Evolutionary conservation across 2,329 filamentous ascomycete genomes (phyloP), one percentile per base, ranked within the genome.

Genomic region (Didymella pinodella): DNA sequence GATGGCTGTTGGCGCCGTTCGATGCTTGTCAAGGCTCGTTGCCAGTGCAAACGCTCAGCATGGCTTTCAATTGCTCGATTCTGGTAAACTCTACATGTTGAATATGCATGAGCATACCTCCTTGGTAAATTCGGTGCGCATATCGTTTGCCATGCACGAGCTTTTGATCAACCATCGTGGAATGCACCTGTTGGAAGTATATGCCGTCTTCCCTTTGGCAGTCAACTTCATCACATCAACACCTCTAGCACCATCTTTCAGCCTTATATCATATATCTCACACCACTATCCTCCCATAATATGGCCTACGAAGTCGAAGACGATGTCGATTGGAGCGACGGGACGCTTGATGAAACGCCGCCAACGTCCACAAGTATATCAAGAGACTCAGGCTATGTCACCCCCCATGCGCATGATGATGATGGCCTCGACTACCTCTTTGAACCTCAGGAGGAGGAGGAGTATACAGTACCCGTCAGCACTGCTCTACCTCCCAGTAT

Each of bases 311-410:
- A 51, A 7, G 43, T 59, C 34, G 68, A 71, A 46, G 68, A 71
- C 29, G 63, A 68, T 45, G 51, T 73, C 7, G 66, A 73, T 47
- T 71, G 68, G 67, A 67, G 67, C 31, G 68, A 71, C 26, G 58
- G 68, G 16, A 54, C 69, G 7, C 48, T 70, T 0, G 45, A 53
- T 11, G 46, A 59, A 31, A 22, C 45, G 5, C 28, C 48, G 12
- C 44, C 49, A 2, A 26, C 38, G 18, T 16, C 7, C 10, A 31
- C 34, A 7, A 36, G 40, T 4, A 5, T 45, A 7, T 25, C 26
- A 20, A 16, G 47, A n/a, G 11, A 20, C 12, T 44, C 38, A 16
- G 36, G 18, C 29, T 41, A 52, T n/a, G 48, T 32, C 25, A 40
- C 20, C n/a, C 52, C 47, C 29, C 2, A 4, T 2, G 25, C 26